Conservation (phyloP, 805 yeast genomes). For the Tetrapisispora phaffii region DNA sequence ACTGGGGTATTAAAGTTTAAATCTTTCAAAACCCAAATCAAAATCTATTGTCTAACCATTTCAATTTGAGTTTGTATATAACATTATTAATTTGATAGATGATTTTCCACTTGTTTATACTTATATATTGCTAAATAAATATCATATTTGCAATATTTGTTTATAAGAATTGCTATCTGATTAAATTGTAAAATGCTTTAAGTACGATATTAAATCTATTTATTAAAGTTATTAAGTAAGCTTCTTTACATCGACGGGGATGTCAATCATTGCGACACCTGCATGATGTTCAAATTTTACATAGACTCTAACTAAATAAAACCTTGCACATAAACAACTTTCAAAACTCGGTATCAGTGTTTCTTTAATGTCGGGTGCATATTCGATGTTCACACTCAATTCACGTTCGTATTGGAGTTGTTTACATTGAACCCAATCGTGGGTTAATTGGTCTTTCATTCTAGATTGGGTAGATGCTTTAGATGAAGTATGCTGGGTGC, state of each 20-base stretch:
- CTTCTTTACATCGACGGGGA: slow-evolving; percentile 33
- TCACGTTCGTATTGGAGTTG: slow-evolving; percentile 26
- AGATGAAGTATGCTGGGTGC: slow-evolving; percentile 8
- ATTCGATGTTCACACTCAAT: slow-evolving; percentile 34
- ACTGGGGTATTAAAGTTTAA: slow-evolving; percentile 83
- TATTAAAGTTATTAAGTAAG: not conserved
- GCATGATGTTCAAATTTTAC: slow-evolving; percentile 35
- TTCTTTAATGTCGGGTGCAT: slow-evolving; percentile 35
- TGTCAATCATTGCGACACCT: slow-evolving; percentile 26
- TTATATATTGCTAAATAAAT: not conserved
- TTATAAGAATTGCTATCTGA: not conserved
- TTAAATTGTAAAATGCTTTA: not conserved
- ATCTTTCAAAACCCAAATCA: not conserved
- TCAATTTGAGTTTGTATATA: not conserved
- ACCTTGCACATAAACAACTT: slow-evolving; percentile 50
- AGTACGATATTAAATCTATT: too few relatives aligned
- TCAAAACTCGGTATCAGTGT: slow-evolving; percentile 56
- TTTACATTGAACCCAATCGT: slow-evolving; percentile 23
- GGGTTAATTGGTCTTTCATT: slow-evolving; percentile 18
- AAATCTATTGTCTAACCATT: not conserved
- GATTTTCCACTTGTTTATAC: not conserved
- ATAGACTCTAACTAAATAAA: slow-evolving; percentile 42
- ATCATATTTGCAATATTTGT: not conserved
- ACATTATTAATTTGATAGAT: not conserved
- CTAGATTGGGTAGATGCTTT: slow-evolving; percentile 11